Conservation (phyloP, 805 yeast genomes). For the Candida hispaniensis region DNA sequence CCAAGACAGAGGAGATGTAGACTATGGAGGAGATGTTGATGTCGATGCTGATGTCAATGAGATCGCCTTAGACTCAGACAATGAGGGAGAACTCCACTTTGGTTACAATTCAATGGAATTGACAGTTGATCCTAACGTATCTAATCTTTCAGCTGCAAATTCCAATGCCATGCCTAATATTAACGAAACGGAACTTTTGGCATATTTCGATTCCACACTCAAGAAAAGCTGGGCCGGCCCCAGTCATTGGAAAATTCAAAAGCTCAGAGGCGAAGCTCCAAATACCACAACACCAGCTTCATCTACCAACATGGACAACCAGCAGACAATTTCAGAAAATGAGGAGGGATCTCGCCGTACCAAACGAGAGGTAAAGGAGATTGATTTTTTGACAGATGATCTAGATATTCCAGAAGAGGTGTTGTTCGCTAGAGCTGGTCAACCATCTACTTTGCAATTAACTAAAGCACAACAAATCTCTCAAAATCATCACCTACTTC, state of each 20-base stretch:
- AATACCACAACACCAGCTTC: constrained; percentile 1
- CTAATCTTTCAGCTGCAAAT: not conserved
- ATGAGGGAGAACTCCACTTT: constrained; percentile 13
- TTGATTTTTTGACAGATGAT: constrained; percentile 36
- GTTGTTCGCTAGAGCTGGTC: constrained; percentile 32
- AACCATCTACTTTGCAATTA: constrained; percentile 32
- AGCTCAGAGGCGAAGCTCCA: constrained; percentile 35
- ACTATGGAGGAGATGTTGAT: constrained; percentile 21
- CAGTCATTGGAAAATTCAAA: constrained; percentile 79
- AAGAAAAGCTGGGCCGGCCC: constrained; percentile 80
- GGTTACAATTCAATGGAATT: constrained; percentile 13
- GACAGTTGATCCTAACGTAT: not conserved
- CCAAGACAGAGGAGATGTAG: constrained; percentile 14
- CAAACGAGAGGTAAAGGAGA: constrained; percentile 29
- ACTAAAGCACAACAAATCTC: constrained; percentile 36
- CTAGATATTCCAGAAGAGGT: constrained; percentile 33
- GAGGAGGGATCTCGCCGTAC: not conserved
- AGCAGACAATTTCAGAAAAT: not conserved
- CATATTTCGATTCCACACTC: constrained; percentile 68
- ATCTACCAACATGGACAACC: no score
- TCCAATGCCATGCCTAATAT: constrained; percentile 8
- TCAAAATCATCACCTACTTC: constrained; percentile 42
- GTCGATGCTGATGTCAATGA: constrained; percentile 21
- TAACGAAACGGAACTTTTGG: constrained; percentile 47
- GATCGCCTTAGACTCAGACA: constrained; percentile 11